Evolutionary conservation across 495 filamentous ascomycete genomes (phyloP).

Genomic region (Penicillium odoratum): DNA sequence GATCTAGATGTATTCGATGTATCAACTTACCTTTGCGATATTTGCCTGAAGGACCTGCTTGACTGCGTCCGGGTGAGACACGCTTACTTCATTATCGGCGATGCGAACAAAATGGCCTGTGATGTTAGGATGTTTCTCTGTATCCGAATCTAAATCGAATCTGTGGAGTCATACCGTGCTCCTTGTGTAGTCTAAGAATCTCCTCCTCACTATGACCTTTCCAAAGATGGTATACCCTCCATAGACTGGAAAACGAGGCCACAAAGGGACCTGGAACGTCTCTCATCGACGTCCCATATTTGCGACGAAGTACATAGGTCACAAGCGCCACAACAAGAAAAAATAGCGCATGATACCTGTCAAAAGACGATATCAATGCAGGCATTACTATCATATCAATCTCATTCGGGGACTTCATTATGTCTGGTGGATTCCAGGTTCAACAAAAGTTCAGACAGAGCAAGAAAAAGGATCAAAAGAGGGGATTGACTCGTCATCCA

Average conservation of each 20-base stretch:
- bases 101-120: conserved; percentile 51
- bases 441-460: background rate
- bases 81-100: conserved; percentile 48
- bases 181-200: conserved; percentile 37
- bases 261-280: conserved; percentile 43
- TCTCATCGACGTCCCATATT: conserved; percentile 26
- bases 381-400: background rate
- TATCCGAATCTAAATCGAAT: background rate
- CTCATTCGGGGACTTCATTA: background rate
- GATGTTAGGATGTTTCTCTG: background rate
- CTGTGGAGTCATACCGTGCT: conserved; percentile 35
- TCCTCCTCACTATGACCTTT: conserved; percentile 41
- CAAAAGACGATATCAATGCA: background rate
- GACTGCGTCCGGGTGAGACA: conserved; percentile 47
- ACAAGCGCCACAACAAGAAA: background rate
- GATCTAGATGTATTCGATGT: background rate
- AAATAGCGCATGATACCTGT: background rate
- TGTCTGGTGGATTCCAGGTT: background rate
- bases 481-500: background rate
- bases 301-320: conserved; percentile 12
- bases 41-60: conserved; percentile 30
- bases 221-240: conserved; percentile 38
- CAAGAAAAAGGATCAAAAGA: background rate
- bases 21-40: conserved; percentile 24
- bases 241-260: conserved; percentile 43